Evolutionary conservation across 2,329 filamentous ascomycete genomes (phyloP), one percentile per base, ranked within the genome.

Genomic region (Botrytis fragariae): DNA sequence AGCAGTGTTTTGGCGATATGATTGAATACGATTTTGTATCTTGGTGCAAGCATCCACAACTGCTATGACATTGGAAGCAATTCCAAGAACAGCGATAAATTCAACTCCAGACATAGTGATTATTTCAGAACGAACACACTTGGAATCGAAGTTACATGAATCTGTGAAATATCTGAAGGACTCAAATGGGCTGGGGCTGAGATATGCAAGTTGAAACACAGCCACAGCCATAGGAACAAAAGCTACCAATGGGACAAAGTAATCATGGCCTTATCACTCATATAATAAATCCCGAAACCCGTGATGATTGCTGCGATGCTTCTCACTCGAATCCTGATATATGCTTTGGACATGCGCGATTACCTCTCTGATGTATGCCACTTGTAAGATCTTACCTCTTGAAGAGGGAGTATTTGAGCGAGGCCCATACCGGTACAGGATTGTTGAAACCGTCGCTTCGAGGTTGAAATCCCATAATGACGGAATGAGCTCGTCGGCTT

Each of bases 41-140:
- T 72, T 65, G 18, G 42, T 45, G n/a, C 70, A 57, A 37, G 70
- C 70, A 67, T 68, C 48, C 37, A 72, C 61, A 54, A 60, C 70
- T n/a, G 70, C 70, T 42, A 72, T 32, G 14, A 72, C 65, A 45
- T 72, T 68, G 37, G 62, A 65, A 54, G 48, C 51, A 42, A 72
- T 60, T 20, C 51, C 39, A 39, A 72, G 62, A 2, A 72, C 48
- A 25, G 51, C 70, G 18, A 68, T 54, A 29, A 71, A 37, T 29
- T 72, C 70, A 45, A 37, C 69, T 42, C 69, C 69, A 51, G 60
- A 71, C 70, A 67, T 68, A 29, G 39, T 37, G 14, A 39, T n/a
- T 48, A 44, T 32, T 61, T 29, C 9, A 37, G 8, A 32, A 22
- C n/a, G 14, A 16, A 29, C 8, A 4, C 6, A 63, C 14, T 25